phyloP scores from a whole-genome alignment of 140 eudicot species.

The Flaveria floridana region DNA sequence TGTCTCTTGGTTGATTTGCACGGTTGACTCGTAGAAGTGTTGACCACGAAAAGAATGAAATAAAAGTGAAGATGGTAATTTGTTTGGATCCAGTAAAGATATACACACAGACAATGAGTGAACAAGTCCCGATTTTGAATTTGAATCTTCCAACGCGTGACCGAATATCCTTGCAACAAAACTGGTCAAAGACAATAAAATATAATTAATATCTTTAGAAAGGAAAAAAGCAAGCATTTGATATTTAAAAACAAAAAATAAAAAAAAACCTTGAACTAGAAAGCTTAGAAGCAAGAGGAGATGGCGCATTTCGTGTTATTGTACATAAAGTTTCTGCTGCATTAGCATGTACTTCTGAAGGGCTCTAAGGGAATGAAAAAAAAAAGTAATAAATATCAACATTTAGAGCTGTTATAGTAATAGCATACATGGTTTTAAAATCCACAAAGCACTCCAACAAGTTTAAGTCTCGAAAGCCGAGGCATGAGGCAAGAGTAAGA shows the following conservation, averaged over 20 bases:
- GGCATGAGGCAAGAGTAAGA: background rate
- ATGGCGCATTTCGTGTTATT: conserved; percentile 76
- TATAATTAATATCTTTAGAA: background rate
- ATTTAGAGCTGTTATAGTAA: background rate
- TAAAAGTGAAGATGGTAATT: conserved; percentile 61
- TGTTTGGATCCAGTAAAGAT: conserved; percentile 82
- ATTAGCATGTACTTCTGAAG: conserved; percentile 94
- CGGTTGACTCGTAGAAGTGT: conserved; percentile 66
- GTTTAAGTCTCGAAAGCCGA: background rate
- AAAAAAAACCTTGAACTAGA: conserved; percentile 77
- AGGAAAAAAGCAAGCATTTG: background rate
- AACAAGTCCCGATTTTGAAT: conserved; percentile 81
- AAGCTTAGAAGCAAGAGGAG: conserved; percentile 84
- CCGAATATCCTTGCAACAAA: conserved; percentile 79
- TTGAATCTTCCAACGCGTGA: conserved; percentile 85
- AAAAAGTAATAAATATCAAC: background rate
- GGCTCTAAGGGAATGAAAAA: conserved; percentile 42
- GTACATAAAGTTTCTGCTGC: conserved; percentile 93
- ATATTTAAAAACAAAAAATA: background rate
- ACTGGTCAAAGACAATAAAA: conserved; percentile 38
- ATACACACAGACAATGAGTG: conserved; percentile 87
- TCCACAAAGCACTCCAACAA: background rate
- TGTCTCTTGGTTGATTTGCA: conserved; percentile 70
- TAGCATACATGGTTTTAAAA: background rate
- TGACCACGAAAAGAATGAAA: conserved; percentile 79